These are phyloP conservation scores for Sophora flavescens DNA, from an alignment of 306 rosid species.

Conservation along the genomic window DNA sequence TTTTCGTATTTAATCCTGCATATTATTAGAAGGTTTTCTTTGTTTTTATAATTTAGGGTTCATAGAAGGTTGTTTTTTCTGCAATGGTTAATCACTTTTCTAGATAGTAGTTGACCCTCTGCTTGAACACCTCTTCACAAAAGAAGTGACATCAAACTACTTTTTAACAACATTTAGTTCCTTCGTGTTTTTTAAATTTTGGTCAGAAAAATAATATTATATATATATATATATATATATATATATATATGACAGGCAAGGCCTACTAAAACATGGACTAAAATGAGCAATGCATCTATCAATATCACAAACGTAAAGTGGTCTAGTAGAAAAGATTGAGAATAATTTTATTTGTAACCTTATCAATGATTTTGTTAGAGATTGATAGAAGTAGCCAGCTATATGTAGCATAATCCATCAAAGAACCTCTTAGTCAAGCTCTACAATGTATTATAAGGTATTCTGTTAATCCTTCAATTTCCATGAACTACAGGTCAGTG, in stretches of 20 bases:
- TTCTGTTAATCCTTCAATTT: slow-evolving; percentile 43
- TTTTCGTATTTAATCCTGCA: slow-evolving; percentile 16
- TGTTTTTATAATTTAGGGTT: background rate
- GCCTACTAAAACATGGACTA: background rate
- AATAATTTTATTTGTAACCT: background rate
- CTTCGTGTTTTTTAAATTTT: too few species aligned
- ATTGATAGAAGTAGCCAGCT: slow-evolving; percentile 10
- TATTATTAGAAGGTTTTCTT: background rate
- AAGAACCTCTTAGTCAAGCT: slow-evolving; percentile 1
- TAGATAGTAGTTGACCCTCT: background rate
- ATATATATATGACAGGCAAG: background rate
- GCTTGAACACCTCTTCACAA: slow-evolving; percentile 15
- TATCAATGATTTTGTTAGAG: slow-evolving; percentile 1
- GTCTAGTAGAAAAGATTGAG: background rate
- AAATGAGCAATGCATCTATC: background rate
- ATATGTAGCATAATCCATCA: slow-evolving; percentile 12
- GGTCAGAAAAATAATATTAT: too few species aligned
- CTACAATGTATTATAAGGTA: slow-evolving; percentile 25
- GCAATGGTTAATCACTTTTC: slow-evolving; percentile 6
- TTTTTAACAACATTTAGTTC: too few species aligned
- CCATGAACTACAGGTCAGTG: slow-evolving; percentile 71
- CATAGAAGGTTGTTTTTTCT: slow-evolving; percentile 19
- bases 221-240: too few species aligned
- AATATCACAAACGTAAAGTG: background rate
- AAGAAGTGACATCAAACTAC: too few species aligned